Evolutionary conservation across 768 basidiomycete genomes (phyloP), one percentile per base, ranked within the genome.

Genomic region (Boletus edulis): DNA sequence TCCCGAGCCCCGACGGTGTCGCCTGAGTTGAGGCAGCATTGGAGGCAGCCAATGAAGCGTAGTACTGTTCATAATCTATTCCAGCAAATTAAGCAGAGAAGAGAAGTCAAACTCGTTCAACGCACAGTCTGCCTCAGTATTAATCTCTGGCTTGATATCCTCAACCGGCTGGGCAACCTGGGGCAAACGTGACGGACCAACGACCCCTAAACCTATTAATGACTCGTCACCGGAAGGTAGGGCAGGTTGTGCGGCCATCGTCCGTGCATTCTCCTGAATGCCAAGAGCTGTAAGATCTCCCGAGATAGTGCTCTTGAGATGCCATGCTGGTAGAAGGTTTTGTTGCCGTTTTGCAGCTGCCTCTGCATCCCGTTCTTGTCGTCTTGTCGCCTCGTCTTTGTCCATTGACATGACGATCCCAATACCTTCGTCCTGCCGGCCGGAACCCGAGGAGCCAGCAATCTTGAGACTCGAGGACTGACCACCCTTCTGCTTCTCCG

Each of bases 321-420:
- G 92, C 97, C 97, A 99, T 13, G 89, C 78, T 1, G 97, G 97
- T 43, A 99, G 76, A 0, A 86, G 83, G 67, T 98, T 98, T 75
- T 98, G 94, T 67, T 87, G 83, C 54, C 92, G 75, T 72, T 94
- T 94, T 51, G 86, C 82, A 54, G 89, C 89, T 1, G 89, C 89
- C 69, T 94, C 85, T 20, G 82, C 84, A 61, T 91, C 90, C 51
- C 89, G 78, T 68, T 92, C 89, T 64, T 78, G 74, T 55, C 82
- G 81, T 58, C 83, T 79, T 17, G 84, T 86, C 60, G 83, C 83
- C 71, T 91, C 87, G 66, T 91, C 91, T 65, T 94, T 93, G 71
- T 97, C 94, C 70, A 87, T 84, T 10, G 89, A 89, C 72, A 95
- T 83, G 62, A 98, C 85, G 37, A 99, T 85, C 13, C 52, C 52